Percentiles rank a stretch among this genome's conserved stretches.
These are phyloP conservation scores for Jaminaea rosea DNA, from an alignment of 1,284 basidiomycete genomes.

Conservation along the genomic window DNA sequence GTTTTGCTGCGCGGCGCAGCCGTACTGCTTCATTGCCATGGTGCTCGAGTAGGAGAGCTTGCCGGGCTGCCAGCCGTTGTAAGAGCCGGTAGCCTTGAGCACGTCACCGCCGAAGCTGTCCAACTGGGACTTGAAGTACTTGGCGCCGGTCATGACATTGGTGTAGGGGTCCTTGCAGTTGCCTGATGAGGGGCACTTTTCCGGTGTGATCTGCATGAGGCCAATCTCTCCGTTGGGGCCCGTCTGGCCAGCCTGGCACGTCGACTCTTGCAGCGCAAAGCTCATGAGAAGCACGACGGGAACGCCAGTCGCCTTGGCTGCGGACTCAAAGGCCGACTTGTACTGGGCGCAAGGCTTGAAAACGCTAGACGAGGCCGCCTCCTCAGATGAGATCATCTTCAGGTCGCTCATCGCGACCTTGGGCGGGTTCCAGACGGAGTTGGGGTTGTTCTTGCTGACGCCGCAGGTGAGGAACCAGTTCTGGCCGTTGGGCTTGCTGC, in stretches of 20 bases:
- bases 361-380: conserved; percentile 14
- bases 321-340: conserved; percentile 23
- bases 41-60: conserved; percentile 17
- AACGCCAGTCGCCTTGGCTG: conserved; percentile 14
- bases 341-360: conserved; percentile 25
- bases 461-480: conserved; percentile 35
- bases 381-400: conserved; percentile 16
- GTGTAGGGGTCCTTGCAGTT: conserved; percentile 22
- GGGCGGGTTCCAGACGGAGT: conserved; percentile 26
- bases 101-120: conserved; percentile 17
- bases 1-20: conserved; percentile 32
- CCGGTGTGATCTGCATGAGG: conserved; percentile 37
- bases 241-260: conserved; percentile 24
- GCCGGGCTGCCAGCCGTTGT: conserved; percentile 31
- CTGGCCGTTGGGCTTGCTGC: conserved; percentile 32
- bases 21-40: conserved; percentile 10
- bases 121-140: conserved; percentile 25
- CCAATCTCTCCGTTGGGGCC: conserved; percentile 34
- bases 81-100: conserved; percentile 22
- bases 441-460: conserved; percentile 12
- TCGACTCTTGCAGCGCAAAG: conserved; percentile 35
- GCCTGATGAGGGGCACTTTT: conserved; percentile 26
- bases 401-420: conserved; percentile 20
- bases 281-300: conserved; percentile 32
- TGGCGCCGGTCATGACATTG: conserved; percentile 28